Evolutionary conservation across 177 flowering plant species (phyloP).

Genomic region (Vitis hybrid): DNA sequence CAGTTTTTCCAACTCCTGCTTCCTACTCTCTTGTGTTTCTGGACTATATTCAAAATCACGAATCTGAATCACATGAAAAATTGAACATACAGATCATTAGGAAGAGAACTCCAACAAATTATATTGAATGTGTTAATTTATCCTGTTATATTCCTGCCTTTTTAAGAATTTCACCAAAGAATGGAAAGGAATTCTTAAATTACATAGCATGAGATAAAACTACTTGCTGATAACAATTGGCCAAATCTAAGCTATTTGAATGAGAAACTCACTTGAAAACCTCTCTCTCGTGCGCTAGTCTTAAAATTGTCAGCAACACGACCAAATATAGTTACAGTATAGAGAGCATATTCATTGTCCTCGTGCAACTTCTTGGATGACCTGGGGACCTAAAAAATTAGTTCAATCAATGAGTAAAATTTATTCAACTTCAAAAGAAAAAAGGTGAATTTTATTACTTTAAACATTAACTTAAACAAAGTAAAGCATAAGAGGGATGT

Average conservation of each 20-base stretch:
- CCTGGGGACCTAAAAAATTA: constrained; percentile 79
- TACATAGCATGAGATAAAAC: no score
- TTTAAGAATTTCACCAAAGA: no score
- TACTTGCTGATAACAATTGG: no score
- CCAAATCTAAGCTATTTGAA: background rate
- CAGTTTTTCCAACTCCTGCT: constrained; percentile 74
- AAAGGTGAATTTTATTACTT: no score
- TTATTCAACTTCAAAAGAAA: no score
- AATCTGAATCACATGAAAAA: constrained; percentile 51
- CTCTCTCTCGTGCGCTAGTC: constrained; percentile 80
- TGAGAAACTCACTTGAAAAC: constrained; percentile 73
- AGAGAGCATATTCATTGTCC: constrained; percentile 97
- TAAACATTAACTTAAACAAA: no score
- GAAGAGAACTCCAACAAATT: background rate
- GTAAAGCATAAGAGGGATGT: no score
- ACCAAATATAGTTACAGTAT: constrained; percentile 72
- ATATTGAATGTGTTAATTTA: background rate
- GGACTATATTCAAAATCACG: constrained; percentile 90
- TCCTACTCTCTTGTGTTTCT: constrained; percentile 79
- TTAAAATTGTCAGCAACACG: constrained; percentile 94
- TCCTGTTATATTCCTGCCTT: no score
- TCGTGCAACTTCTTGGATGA: constrained; percentile 89
- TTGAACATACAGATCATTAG: background rate
- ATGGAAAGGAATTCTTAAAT: no score
- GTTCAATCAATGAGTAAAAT: constrained; percentile 14